Base-by-base conservation (phyloP, 2,329 filamentous ascomycete genomes). In the Trichoderma aggressivum region DNA sequence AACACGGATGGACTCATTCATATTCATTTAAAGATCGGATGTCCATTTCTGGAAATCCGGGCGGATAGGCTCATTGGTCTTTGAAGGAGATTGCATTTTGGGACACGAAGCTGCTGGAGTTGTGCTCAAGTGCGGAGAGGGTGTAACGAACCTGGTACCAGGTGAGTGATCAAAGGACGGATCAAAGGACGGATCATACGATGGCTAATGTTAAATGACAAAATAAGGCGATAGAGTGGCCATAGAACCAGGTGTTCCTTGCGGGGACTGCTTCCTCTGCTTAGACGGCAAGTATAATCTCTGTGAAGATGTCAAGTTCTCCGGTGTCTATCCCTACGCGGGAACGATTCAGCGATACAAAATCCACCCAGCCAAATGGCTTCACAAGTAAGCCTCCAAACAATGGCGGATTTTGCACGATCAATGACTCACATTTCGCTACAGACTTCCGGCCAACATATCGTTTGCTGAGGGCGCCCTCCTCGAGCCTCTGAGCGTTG, bases 41-140 rank as follows among this genome's bases (percentile, higher is more conserved):
- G 64, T 67, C 34, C 64, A 67, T 43, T 67, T 67, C 64, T 67
- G 64, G 64, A 67, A 67, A 43, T 59, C 64, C n/a, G 64, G 64
- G 18, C 32, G 64, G 6, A 67, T 67, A 32, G 64, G 64, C 26
- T 67, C 64, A 3, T 30, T 67, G 7, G 53, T 67, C 5, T 67
- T 67, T n/a, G 64, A 67, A 47, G 64, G 64, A 2, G 64, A 67
- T 10, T 67, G 64, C 7, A 67, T 67, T 26, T n/a, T 67, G 30
- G 64, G 64, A 10, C 64, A 67, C 26, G 64, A 67, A 43, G 64
- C 64, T 24, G 64, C 64, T 3, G 64, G 64, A 11, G 26, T 67
- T 32, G 64, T 67, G 11, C 26, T 67, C 16, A 59, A 58, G 28
- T 67, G 64, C 18, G 64, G 64, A 67, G 64, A 47, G 8, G 64